A percentile compares a stretch with the other conserved stretches of the same genome.
Conservation (phyloP, 768 basidiomycete species). For the Tephrocybe sp. region DNA sequence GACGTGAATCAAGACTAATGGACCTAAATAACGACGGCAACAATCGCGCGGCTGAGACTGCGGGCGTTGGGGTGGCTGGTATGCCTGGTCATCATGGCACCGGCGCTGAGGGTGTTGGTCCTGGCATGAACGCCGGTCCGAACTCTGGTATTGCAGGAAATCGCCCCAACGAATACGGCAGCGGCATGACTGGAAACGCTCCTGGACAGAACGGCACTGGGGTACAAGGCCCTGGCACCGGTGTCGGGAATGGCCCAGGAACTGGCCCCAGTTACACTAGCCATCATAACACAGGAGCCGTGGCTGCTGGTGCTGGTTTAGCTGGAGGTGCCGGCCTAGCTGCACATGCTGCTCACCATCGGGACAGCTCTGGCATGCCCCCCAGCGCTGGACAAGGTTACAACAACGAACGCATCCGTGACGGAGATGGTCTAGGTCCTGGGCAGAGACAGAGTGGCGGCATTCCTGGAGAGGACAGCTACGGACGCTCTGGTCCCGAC, state of each 20-base stretch:
- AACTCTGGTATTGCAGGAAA: not conserved
- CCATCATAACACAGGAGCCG: not conserved
- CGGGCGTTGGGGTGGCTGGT: not conserved
- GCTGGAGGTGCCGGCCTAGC: conserved; percentile 1
- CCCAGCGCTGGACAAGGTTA: not conserved
- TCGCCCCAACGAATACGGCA: not conserved
- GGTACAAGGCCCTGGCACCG: not conserved
- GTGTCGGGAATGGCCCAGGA: too few relatives aligned
- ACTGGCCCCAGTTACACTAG: not conserved
- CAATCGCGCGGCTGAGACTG: not conserved
- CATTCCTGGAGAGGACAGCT: not conserved
- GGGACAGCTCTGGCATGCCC: not conserved
- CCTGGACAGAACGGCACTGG: conserved; percentile 3
- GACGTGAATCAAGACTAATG: conserved; percentile 7
- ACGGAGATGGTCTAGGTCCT: not conserved
- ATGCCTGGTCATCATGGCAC: not conserved
- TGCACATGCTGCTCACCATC: not conserved
- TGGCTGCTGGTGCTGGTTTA: not conserved
- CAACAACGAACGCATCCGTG: not conserved
- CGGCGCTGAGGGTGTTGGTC: not conserved
- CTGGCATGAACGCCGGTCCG: not conserved
- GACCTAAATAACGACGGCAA: conserved; percentile 2
- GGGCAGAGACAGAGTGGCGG: not conserved
- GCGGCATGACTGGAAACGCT: not conserved
- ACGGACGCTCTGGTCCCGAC: not conserved